Conservation (phyloP, 2,329 filamentous ascomycete species). For the Plenodomus lindquistii region DNA sequence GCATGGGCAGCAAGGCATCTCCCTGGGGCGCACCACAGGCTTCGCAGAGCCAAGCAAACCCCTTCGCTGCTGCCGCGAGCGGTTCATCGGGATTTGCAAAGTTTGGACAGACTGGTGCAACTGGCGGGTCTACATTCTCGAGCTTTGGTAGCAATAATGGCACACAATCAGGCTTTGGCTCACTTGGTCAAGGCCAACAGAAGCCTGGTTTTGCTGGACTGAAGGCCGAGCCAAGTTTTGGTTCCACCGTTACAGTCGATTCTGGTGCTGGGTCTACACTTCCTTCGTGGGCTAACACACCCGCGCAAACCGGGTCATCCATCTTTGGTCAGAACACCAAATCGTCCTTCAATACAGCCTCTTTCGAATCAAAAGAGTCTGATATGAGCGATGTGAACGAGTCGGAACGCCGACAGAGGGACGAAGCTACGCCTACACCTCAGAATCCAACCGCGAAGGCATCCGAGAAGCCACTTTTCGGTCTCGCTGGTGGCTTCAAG, state of each 20-base stretch:
- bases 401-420: slow-evolving; percentile 30
- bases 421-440: slow-evolving; percentile 43
- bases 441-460: slow-evolving; percentile 26
- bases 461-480: slow-evolving; percentile 34
- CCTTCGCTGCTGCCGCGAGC: slow-evolving; percentile 37
- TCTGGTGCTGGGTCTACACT: slow-evolving; percentile 40
- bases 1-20: slow-evolving; percentile 22
- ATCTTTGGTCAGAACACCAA: slow-evolving; percentile 33
- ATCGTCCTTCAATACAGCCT: slow-evolving; percentile 35
- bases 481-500: slow-evolving; percentile 60
- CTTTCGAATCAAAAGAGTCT: slow-evolving; percentile 36
- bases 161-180: slow-evolving; percentile 35
- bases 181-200: slow-evolving; percentile 31
- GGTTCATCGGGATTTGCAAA: slow-evolving; percentile 38
- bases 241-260: slow-evolving; percentile 47
- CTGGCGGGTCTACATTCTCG: slow-evolving; percentile 28
- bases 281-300: slow-evolving; percentile 38
- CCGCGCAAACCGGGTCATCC: slow-evolving; percentile 31
- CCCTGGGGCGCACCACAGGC: slow-evolving; percentile 29
- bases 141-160: slow-evolving; percentile 14
- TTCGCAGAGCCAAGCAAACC: slow-evolving; percentile 30
- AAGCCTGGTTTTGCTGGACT: slow-evolving; percentile 35
- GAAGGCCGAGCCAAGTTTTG: slow-evolving; percentile 42
- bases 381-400: slow-evolving; percentile 34
- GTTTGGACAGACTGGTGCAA: slow-evolving; percentile 20